phyloP scores from a whole-genome alignment of 2,329 filamentous ascomycete genomes.

The Phyllachora maydis region DNA sequence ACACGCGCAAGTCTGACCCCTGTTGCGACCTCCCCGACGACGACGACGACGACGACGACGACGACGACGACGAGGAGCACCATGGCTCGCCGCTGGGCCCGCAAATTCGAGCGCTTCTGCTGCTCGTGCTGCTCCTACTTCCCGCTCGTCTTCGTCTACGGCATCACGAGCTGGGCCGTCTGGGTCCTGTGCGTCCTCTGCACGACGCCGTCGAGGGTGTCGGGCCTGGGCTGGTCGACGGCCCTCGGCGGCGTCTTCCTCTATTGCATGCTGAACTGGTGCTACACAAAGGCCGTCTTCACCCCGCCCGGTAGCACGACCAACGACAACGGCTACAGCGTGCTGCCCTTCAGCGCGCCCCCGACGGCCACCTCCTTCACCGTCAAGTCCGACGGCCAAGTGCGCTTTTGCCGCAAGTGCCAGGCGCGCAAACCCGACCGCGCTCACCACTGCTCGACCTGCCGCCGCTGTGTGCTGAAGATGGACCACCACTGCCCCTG shows the following conservation, averaged over 20 bases:
- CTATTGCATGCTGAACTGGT: conserved; percentile 66
- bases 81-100: conserved; percentile 42
- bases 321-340: conserved; percentile 50
- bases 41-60: too few relatives aligned
- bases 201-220: conserved; percentile 25
- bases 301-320: conserved; percentile 63
- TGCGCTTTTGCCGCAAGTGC: conserved; percentile 94
- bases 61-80: too few relatives aligned
- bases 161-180: conserved; percentile 81
- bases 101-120: conserved; percentile 62
- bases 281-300: conserved; percentile 85
- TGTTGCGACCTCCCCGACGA: too few relatives aligned
- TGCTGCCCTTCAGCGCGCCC: conserved; percentile 53
- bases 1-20: too few relatives aligned
- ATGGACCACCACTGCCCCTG: conserved; percentile 99
- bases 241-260: conserved; percentile 48
- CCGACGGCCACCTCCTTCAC: conserved; percentile 58
- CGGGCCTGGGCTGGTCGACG: conserved; percentile 33
- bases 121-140: conserved; percentile 64
- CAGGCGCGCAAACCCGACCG: conserved; percentile 87
- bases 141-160: conserved; percentile 76
- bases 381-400: conserved; percentile 74
- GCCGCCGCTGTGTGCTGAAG: conserved; percentile 84
- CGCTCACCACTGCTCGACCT: conserved; percentile 91
- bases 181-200: conserved; percentile 69